Conservation (phyloP, 2,329 filamentous ascomycete species). For the Clonostachys solani region DNA sequence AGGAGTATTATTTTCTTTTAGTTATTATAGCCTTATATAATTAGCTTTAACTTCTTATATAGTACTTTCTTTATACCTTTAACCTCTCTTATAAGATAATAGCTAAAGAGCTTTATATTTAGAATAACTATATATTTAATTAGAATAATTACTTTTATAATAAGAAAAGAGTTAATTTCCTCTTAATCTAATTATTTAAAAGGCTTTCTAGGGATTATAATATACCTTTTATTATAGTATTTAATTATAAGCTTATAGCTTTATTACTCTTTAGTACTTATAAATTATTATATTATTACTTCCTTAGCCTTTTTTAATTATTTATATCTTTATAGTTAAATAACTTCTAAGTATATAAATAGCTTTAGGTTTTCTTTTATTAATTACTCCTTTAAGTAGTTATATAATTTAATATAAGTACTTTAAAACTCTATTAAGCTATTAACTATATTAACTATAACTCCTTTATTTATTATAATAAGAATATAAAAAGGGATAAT, state of each 20-base stretch:
- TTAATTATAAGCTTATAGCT: neutral
- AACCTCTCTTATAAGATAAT: neutral
- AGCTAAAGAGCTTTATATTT: neutral
- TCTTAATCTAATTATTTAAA: too few relatives aligned
- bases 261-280: too few relatives aligned
- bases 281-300: too few relatives aligned
- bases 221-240: neutral
- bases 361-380: neutral
- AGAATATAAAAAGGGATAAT: neutral
- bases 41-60: too few relatives aligned
- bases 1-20: too few relatives aligned
- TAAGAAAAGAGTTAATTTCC: neutral
- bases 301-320: too few relatives aligned
- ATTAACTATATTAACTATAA: neutral
- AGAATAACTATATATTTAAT: constrained; percentile 1
- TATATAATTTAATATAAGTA: neutral
- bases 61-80: too few relatives aligned
- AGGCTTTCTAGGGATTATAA: too few relatives aligned
- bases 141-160: too few relatives aligned
- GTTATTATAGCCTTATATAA: too few relatives aligned
- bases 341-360: too few relatives aligned
- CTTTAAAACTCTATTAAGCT: neutral
- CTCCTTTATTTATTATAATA: neutral
- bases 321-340: too few relatives aligned
- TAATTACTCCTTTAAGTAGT: neutral